phyloP scores from a whole-genome alignment of 495 filamentous ascomycete species.

The Margaritispora aquatica region DNA sequence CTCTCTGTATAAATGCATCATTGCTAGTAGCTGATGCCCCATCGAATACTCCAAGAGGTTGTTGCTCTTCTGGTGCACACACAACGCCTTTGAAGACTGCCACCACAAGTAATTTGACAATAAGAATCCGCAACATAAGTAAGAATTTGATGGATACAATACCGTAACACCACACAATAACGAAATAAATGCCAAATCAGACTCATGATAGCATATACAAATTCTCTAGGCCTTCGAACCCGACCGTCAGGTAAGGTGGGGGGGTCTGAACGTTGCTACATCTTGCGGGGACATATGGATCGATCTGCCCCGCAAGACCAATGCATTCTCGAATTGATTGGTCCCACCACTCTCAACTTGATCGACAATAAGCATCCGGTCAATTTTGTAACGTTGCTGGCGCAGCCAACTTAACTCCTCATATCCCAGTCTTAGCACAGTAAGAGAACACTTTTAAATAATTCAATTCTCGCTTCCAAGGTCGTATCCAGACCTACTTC shows the following conservation, averaged over 20 bases:
- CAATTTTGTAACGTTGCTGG: neutral
- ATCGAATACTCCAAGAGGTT: neutral
- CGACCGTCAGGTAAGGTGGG: neutral
- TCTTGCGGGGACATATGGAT: neutral
- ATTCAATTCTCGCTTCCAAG: neutral
- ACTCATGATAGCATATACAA: too few species aligned
- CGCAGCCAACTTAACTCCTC: too few species aligned
- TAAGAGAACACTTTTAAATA: too few species aligned
- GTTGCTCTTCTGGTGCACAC: neutral
- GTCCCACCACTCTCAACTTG: neutral
- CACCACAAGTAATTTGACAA: neutral
- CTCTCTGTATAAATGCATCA: neutral
- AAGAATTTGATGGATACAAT: neutral
- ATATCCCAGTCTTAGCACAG: too few species aligned
- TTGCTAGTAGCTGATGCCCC: neutral
- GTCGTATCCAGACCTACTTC: neutral
- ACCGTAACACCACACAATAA: too few species aligned
- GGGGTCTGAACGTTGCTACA: neutral
- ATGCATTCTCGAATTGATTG: neutral
- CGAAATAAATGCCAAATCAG: too few species aligned
- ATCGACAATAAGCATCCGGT: neutral
- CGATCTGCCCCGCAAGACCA: neutral
- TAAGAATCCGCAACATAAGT: neutral
- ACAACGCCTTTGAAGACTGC: neutral
- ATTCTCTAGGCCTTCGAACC: neutral